Evolutionary conservation across 306 rosid species (phyloP), one percentile per base, ranked within the genome.

Genomic region (Pterocarpus santalinus): DNA sequence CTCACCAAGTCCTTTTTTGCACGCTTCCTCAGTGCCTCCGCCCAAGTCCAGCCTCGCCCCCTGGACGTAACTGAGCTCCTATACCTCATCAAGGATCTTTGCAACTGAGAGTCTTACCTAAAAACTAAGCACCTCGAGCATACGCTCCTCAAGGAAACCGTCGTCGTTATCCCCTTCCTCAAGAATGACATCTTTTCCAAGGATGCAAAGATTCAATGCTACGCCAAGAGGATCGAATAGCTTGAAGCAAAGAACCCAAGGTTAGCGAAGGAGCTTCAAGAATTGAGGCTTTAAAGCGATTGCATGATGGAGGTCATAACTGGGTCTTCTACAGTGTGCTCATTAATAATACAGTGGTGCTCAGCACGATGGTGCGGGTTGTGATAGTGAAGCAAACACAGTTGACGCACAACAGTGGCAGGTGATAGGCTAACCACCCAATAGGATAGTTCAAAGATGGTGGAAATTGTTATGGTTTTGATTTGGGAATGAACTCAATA

Each of bases 41-140:
- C 97, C 11, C 98, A 94, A 89, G 97, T 94, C 12, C 97, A 92
- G 85, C 98, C 97, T 1, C 85, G 84, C 33, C 97, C 97, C 1
- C 95, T 96, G 0, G 94, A 94, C 89, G 88, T 88, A 41, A 30
- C 91, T 52, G 97, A 92, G 71, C 93, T 94, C n/a, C 87, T 92
- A 72, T 92, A 93, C 9, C 66, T 88, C 15, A 92, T 94, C 0
- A 97, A 94, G 52, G 94, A 92, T 71, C 92, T 94, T 67, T 96
- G 97, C 0, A 93, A 94, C 75, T 81, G 96, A 5, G 98, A 92
- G 89, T 89, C 96, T 12, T 90, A 81, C 73, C 73, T 94, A 69
- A 89, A 90, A 75, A 92, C 94, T 0, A 92, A 94, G 78, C 96
- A 92, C 14, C 91, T 94, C 12, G 97, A 85, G 78, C 81, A 89